These are phyloP conservation scores for Plasmodium coatneyi DNA, from an alignment of 169 alveolate genomes.

Conservation along the genomic window DNA sequence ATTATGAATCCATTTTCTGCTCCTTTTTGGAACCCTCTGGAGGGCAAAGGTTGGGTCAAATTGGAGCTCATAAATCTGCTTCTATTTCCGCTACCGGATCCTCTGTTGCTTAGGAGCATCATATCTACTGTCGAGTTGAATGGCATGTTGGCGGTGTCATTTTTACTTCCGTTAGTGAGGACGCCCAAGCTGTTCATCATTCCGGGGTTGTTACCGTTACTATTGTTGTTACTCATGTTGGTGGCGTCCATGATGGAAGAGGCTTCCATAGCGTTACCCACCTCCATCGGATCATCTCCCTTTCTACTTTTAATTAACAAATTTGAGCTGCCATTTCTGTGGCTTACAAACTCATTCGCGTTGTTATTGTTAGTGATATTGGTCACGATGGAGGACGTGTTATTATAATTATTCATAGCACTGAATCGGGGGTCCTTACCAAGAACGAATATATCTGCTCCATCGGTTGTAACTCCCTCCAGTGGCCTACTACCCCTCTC, in stretches of 20 bases:
- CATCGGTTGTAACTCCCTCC: background rate
- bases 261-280: background rate
- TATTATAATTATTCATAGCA: conserved; percentile 24
- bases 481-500: conserved; percentile 7
- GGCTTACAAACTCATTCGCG: conserved; percentile 16
- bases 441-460: background rate
- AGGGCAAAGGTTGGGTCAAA: background rate
- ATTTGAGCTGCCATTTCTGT: background rate
- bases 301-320: conserved; percentile 40
- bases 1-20: conserved; percentile 6
- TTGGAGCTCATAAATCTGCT: conserved; percentile 1
- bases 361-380: conserved; percentile 3
- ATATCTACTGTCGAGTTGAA: background rate
- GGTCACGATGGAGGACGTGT: background rate
- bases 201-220: background rate
- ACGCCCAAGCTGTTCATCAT: background rate
- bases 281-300: conserved; percentile 17
- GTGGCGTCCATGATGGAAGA: background rate
- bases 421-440: conserved; percentile 43
- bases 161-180: background rate
- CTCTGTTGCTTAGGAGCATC: background rate
- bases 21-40: conserved; percentile 28
- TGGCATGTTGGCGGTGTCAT: background rate
- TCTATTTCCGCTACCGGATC: background rate
- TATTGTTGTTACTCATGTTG: background rate